Base-by-base conservation (phyloP, 305 asterid genomes). In the Nicotiana rustica region DNA sequence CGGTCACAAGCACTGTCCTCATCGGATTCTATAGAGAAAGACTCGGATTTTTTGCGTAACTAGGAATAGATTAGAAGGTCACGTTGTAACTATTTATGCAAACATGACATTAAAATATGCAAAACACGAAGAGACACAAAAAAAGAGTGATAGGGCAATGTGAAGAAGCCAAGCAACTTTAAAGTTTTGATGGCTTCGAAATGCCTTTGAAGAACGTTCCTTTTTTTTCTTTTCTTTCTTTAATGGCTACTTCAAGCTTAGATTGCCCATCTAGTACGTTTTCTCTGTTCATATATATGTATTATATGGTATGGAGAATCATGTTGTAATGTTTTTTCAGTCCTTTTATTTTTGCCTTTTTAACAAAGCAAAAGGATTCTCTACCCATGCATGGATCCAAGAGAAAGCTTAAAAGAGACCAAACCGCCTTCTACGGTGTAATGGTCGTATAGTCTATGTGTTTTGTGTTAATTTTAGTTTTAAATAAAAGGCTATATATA, bases 221-320 rank as follows among this genome's bases (percentile, higher is more conserved):
- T n/a, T 47, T 78, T 78, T 18, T 77, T 9, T 70, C 19, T 70
- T 82, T 86, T 85, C 65, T 60, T 73, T 85, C 35, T 80, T 80
- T 49, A 59, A 36, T 81, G 25, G 73, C 31, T 33, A 69, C 61
- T 80, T 82, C 49, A 67, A 66, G 76, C 8, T 82, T 84, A 76
- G 86, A 76, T 87, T 82, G 86, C 91, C 89, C 90, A 66, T 86
- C 88, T 87, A 78, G 76, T 87, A 87, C 91, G 90, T 83, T 75
- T 82, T 64, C 88, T 83, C 78, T 86, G 83, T 60, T 47, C 33
- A 78, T 65, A 29, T 38, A 81, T 62, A 55, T 52, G 55, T 79
- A 73, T 79, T 79, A 2, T 73, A 73, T 47, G 7, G 60, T 9
- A 44, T 44, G 60, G 78, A 44, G 19, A 86, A 80, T 80, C 79